Conservation (phyloP, 176 grass and related monocot species). For the Alopecurus myosuroides region DNA sequence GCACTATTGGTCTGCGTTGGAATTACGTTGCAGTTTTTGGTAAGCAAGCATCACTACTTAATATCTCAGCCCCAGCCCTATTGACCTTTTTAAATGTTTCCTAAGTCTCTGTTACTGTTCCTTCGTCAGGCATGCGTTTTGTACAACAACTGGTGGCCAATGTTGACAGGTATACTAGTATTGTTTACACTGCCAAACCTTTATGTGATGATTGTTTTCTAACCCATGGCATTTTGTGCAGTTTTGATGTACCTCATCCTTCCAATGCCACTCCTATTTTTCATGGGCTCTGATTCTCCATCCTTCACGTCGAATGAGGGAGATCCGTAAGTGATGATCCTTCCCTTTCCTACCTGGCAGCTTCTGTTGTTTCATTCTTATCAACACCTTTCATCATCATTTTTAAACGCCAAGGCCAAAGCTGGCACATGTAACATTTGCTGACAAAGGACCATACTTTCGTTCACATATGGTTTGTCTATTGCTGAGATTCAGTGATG, state of each 20-base stretch:
- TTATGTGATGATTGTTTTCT: background rate
- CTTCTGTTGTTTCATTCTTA: background rate
- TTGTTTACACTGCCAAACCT: background rate
- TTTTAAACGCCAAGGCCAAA: background rate
- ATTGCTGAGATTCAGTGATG: background rate
- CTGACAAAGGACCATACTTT: background rate
- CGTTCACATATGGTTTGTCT: background rate
- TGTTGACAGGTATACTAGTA: conserved; percentile 68
- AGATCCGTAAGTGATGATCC: conserved; percentile 46
- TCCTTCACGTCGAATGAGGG: conserved; percentile 46
- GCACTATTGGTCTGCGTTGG: conserved; percentile 75
- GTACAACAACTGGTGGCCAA: conserved; percentile 98
- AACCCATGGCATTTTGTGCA: conserved; percentile 31
- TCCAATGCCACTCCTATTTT: conserved; percentile 91
- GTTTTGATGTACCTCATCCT: conserved; percentile 89
- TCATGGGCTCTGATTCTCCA: conserved; percentile 49
- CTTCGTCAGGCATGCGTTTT: conserved; percentile 71
- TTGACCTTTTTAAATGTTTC: conserved; percentile 1
- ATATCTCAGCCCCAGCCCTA: background rate
- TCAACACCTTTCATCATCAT: background rate
- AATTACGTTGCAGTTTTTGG: conserved; percentile 85
- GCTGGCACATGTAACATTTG: background rate
- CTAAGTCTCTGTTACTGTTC: background rate
- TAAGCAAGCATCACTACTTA: conserved; percentile 11
- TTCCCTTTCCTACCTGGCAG: background rate